Base-by-base conservation (phyloP, 1,284 basidiomycete genomes). In the Cronartium quercuum region DNA sequence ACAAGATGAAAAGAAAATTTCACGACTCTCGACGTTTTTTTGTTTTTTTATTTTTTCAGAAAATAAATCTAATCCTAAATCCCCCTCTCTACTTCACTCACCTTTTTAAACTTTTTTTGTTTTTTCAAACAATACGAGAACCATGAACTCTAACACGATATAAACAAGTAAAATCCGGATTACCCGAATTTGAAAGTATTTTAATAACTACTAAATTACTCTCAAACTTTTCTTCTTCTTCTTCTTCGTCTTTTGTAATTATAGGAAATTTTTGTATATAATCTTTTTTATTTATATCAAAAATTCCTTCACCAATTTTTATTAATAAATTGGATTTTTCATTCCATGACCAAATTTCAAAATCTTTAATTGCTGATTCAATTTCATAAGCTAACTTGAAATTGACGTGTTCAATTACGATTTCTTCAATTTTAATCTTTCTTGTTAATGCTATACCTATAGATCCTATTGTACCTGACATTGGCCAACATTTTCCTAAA, bases 401-500 rank as follows among this genome's bases (percentile, higher is more conserved):
- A 6, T 92, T 85, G 42, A 91, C 87, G 81, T 98, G 95, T 80
- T 98, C 94, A 77, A 98, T 86, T 12, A 91, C 91, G 70, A 98
- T 83, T 77, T 91, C 90, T 1, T 87, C 86, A 55, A 94, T 86
- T 68, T 86, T 84, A 7, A 88, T 86, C 1, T 87, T 87, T 5
- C 86, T 85, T 1, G 89, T 88, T 21, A 98, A 87, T 64, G 85
- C 84, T 57, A 98, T 88, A 4, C 91, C 93, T 1, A 98, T 83
- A 79, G 91, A 89, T 2, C 94, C 95, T 62, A 86, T 81, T 6
- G 84, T 80, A 0, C 94, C 94, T 2, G 83, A 83, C 83, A 98
- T 92, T 1, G 95, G 91, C 94, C 94, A 98, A 83, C 94, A 98
- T 77, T 89, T 87, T 1, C 95, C 94, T 34, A 88, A 87, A 69